Percentiles rank a stretch among this genome's conserved stretches.
Conservation (phyloP, 495 filamentous ascomycete genomes). For the Staphylotrichum tortipilum region DNA sequence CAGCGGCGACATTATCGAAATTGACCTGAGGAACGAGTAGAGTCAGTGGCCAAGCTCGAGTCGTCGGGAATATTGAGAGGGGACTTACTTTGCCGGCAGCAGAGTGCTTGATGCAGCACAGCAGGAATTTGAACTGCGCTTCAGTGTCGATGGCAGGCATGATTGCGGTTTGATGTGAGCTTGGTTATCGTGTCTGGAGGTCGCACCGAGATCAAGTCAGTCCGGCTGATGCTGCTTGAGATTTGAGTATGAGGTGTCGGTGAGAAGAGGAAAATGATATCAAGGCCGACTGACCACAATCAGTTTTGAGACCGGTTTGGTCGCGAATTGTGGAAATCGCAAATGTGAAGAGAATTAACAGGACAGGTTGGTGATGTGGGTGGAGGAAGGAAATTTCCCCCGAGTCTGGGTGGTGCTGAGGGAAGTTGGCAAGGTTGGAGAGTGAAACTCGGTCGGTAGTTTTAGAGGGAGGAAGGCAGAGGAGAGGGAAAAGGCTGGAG, state of each 20-base stretch:
- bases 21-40: conserved; percentile 40
- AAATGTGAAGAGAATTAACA: no score
- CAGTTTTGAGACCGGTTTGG: no score
- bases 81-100: conserved; percentile 46
- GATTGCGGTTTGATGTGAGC: conserved; percentile 15
- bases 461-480: no score
- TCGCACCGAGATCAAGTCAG: not conserved
- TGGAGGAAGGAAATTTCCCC: no score
- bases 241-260: not conserved
- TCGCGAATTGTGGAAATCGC: no score
- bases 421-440: no score
- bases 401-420: no score
- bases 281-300: not conserved
- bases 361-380: no score
- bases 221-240: not conserved
- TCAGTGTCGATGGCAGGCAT: conserved; percentile 45
- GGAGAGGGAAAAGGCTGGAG: not conserved
- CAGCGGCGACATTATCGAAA: conserved; percentile 52
- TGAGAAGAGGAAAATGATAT: not conserved
- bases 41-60: conserved; percentile 18
- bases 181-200: not conserved
- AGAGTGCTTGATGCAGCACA: conserved; percentile 53
- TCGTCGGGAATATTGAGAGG: not conserved
- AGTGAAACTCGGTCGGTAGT: no score
- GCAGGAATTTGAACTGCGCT: conserved; percentile 53